Conservation (phyloP, 1,284 basidiomycete genomes). For the Leccinum angustisporum region DNA sequence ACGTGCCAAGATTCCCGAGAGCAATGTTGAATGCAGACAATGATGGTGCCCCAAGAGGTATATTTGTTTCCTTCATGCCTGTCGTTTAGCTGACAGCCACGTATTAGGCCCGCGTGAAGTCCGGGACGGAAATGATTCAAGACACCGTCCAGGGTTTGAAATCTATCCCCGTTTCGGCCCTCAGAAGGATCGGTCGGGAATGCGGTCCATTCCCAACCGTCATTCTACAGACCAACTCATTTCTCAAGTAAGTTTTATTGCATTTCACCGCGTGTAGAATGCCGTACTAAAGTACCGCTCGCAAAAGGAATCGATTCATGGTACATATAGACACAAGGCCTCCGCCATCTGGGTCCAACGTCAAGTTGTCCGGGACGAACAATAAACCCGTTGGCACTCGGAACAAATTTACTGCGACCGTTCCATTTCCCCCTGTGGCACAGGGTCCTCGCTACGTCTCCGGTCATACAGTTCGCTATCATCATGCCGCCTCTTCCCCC, state of each 20-base stretch:
- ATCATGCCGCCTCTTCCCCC: too few relatives aligned
- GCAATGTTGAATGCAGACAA: constrained; percentile 38
- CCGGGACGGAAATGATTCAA: constrained; percentile 24
- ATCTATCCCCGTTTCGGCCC: constrained; percentile 15
- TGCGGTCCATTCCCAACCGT: constrained; percentile 6
- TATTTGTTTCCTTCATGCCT: not conserved
- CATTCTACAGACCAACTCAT: constrained; percentile 19
- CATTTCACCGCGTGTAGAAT: not conserved
- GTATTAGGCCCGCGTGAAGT: constrained; percentile 22
- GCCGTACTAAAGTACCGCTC: not conserved
- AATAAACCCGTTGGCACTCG: constrained; percentile 31
- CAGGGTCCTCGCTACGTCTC: constrained; percentile 2
- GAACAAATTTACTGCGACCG: constrained; percentile 24
- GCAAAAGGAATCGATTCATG: constrained; percentile 29
- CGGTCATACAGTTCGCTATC: too few relatives aligned
- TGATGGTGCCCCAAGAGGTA: constrained; percentile 24
- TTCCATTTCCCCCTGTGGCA: not conserved
- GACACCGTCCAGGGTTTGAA: constrained; percentile 21
- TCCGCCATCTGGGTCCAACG: constrained; percentile 16
- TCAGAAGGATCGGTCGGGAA: constrained; percentile 21
- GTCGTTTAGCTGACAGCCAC: not conserved
- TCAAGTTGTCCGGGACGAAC: constrained; percentile 37
- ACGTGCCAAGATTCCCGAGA: constrained; percentile 38
- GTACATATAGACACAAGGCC: constrained; percentile 18
- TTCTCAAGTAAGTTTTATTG: constrained; percentile 21